Conservation (phyloP, 805 yeast genomes). For the Zygotorulaspora chibaensis region DNA sequence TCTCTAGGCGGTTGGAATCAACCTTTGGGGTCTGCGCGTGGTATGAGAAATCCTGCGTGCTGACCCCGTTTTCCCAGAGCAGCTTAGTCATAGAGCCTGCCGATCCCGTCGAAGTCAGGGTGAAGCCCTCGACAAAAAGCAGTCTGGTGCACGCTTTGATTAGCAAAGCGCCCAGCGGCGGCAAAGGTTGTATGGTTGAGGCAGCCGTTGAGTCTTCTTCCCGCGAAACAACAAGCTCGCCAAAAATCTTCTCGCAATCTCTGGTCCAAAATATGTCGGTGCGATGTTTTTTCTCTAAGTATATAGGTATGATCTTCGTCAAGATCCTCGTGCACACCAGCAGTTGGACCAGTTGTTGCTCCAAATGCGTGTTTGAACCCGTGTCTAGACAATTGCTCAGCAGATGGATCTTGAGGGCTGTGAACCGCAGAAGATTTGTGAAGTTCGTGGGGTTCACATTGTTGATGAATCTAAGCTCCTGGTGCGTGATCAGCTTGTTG, state of each 20-base stretch:
- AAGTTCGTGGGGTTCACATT: conserved; percentile 57
- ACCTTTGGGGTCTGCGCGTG: conserved; percentile 38
- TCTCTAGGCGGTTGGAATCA: conserved; percentile 65
- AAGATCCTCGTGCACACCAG: conserved; percentile 62
- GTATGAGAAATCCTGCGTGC: conserved; percentile 35
- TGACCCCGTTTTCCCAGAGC: conserved; percentile 86
- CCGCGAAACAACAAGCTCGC: conserved; percentile 39
- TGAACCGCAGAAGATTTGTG: conserved; percentile 44
- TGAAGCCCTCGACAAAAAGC: conserved; percentile 30
- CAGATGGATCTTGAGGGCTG: conserved; percentile 34
- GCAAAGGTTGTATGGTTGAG: conserved; percentile 8
- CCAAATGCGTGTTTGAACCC: conserved; percentile 5
- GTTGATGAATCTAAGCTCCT: conserved; percentile 57
- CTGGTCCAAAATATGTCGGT: conserved; percentile 23
- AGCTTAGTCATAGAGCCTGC: conserved; percentile 30
- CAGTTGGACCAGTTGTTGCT: conserved; percentile 31
- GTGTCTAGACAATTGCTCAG: conserved; percentile 21
- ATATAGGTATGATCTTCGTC: conserved; percentile 59
- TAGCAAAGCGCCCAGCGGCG: conserved; percentile 18
- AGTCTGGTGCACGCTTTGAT: conserved; percentile 24
- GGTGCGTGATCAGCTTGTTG: conserved; percentile 47
- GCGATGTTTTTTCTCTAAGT: conserved; percentile 48
- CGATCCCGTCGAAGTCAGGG: conserved; percentile 18
- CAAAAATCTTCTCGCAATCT: conserved; percentile 20
- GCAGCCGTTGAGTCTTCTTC: neutral